phyloP scores from a whole-genome alignment of 83 land plant genomes.

The Picea engelmannii region DNA sequence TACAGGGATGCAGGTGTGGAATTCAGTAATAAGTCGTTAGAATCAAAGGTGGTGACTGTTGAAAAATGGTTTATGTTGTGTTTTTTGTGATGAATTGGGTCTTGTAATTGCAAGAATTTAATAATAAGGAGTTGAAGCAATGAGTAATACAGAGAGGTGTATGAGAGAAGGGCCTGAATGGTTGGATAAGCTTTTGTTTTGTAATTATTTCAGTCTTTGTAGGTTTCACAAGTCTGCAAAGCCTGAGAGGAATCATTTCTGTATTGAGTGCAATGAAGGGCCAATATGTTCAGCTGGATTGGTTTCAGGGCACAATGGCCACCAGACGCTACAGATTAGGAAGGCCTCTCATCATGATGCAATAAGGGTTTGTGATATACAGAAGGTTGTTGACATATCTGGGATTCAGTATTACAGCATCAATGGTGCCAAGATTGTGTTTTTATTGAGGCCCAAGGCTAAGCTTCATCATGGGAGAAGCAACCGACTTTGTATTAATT shows the following conservation, averaged over 20 bases:
- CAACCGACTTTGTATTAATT: constrained; percentile 4
- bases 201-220: constrained; percentile 19
- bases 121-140: neutral
- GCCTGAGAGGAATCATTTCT: constrained; percentile 30
- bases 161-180: constrained; percentile 18
- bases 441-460: constrained; percentile 20
- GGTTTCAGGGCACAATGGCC: constrained; percentile 13
- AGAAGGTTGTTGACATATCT: constrained; percentile 24
- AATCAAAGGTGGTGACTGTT: neutral
- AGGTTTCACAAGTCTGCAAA: constrained; percentile 8
- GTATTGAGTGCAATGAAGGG: constrained; percentile 31
- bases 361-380: constrained; percentile 19
- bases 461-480: neutral
- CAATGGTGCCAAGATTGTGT: constrained; percentile 28
- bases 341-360: constrained; percentile 34
- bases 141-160: neutral
- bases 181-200: constrained; percentile 17
- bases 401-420: constrained; percentile 28
- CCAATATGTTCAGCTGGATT: constrained; percentile 22
- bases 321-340: constrained; percentile 29
- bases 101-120: neutral
- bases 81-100: neutral
- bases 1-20: too few species aligned
- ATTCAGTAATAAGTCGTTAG: neutral
- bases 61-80: neutral